A percentile compares a stretch with the other conserved stretches of the same genome.
phyloP scores from a whole-genome alignment of 345 rosid genomes.

The Syzygium grande region DNA sequence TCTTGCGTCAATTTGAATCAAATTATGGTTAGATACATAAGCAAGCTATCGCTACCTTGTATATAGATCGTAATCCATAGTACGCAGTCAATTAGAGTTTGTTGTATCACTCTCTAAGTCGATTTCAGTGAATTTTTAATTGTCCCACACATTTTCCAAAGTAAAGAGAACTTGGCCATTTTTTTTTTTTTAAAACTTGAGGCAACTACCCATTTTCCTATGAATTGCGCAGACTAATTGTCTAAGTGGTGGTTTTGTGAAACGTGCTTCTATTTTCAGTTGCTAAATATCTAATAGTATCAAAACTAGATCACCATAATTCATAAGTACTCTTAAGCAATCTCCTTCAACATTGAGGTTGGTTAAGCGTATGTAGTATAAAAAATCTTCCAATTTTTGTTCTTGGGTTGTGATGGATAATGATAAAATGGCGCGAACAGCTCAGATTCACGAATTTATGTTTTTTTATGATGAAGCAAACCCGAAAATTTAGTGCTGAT shows the following conservation, averaged over 20 bases:
- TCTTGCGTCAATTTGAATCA: neutral
- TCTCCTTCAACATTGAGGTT: neutral
- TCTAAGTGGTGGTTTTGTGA: neutral
- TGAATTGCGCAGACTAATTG: neutral
- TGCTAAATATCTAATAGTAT: neutral
- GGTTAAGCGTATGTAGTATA: neutral
- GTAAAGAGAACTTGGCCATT: neutral
- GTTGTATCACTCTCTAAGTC: neutral
- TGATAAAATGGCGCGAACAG: neutral
- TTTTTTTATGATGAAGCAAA: neutral
- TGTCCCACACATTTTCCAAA: neutral
- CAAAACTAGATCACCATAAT: neutral
- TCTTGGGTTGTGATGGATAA: neutral
- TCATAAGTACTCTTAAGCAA: neutral
- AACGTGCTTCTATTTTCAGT: neutral
- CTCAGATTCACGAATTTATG: neutral
- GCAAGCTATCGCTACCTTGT: neutral
- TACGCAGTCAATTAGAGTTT: neutral
- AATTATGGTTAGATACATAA: neutral
- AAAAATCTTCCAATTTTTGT: neutral
- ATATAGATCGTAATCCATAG: neutral
- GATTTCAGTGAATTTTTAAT: neutral
- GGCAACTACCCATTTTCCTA: neutral
- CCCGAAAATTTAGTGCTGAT: neutral
- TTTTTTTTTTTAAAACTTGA: neutral